These are phyloP conservation scores for Colletotrichum camelliae DNA, from an alignment of 2,329 filamentous ascomycete genomes.

Conservation along the genomic window DNA sequence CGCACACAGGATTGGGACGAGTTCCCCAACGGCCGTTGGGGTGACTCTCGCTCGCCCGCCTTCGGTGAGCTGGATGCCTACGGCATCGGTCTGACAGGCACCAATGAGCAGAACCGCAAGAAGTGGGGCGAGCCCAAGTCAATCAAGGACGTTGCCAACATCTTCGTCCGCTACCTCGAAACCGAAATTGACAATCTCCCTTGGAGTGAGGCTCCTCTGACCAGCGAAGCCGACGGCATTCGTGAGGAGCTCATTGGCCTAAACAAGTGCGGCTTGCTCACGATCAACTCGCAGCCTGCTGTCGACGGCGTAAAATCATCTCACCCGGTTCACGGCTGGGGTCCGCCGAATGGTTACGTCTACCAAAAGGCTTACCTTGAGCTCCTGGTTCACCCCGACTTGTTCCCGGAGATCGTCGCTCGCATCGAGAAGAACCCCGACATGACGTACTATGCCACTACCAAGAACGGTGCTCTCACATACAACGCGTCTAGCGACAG, in stretches of 20 bases:
- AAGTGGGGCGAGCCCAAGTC: conserved; percentile 89
- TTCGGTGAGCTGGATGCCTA: conserved; percentile 96
- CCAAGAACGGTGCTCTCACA: conserved; percentile 76
- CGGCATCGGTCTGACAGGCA: conserved; percentile 90
- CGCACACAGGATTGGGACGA: conserved; percentile 99
- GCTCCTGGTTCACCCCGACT: conserved; percentile 80
- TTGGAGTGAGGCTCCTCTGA: conserved; percentile 92
- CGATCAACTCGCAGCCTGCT: conserved; percentile 96
- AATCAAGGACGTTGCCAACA: conserved; percentile 78
- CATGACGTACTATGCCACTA: conserved; percentile 93
- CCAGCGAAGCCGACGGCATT: conserved; percentile 80
- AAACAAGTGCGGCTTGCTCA: conserved; percentile 86
- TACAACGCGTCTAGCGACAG: conserved; percentile 86
- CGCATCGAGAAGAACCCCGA: conserved; percentile 81
- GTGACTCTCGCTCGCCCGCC: conserved; percentile 92
- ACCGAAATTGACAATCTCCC: conserved; percentile 83
- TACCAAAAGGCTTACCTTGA: conserved; percentile 99
- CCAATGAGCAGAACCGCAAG: conserved; percentile 94
- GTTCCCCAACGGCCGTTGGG: conserved; percentile 98
- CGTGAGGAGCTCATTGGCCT: conserved; percentile 78
- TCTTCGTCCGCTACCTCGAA: conserved; percentile 86
- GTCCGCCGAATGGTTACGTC: conserved; percentile 91
- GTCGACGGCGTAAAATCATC: conserved; percentile 90
- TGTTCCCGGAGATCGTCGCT: conserved; percentile 78
- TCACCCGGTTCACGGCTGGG: conserved; percentile 90